Base-by-base conservation (phyloP, 768 basidiomycete genomes). In the Chlorophyllum brunneum region DNA sequence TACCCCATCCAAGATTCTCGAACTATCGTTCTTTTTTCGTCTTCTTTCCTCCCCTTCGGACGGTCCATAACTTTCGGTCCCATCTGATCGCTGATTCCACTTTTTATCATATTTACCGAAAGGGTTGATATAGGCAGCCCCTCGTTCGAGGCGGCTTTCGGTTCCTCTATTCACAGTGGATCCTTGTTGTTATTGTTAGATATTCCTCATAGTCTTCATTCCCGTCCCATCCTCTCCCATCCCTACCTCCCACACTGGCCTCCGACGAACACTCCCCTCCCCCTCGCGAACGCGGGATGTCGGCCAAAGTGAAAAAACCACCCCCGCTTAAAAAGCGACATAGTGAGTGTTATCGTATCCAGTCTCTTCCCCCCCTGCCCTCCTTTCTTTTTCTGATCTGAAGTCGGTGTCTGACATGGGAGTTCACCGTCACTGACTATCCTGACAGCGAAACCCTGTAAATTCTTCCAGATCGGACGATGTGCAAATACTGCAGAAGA, bases 381-480 rank as follows among this genome's bases (percentile, higher is more conserved):
- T 10, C 15, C 29, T 46, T 39, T 37, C 27, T 40, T 33, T 46
- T 38, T 40, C 26, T 47, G 47, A 56, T 33, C 23, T 13, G 9
- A 18, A 40, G 16, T 18, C 13, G 10, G 13, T 37, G n/a, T 1
- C 34, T 5, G 7, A 11, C 15, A 36, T 36, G 11, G 13, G 11
- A 5, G 34, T 36, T 36, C 9, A 2, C 6, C 11, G 16, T 6
- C 16, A 11, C 9, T 36, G n/a, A 30, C 34, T 22, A 22, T 27
- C 43, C 16, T 49, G 24, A 16, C 58, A 79, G 77, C 76, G 20
- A 79, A 77, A 62, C 77, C 76, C 20, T 79, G 77, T 63, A 73
- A 69, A 61, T 79, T 68, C 59, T 79, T 71, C 53, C 76, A 77
- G 60, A 55, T 65, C 13, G 66, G 64, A 40, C 68, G 59, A 53